Conservation (phyloP, 2,329 filamentous ascomycete genomes). For the Calonectria henricotiae region DNA sequence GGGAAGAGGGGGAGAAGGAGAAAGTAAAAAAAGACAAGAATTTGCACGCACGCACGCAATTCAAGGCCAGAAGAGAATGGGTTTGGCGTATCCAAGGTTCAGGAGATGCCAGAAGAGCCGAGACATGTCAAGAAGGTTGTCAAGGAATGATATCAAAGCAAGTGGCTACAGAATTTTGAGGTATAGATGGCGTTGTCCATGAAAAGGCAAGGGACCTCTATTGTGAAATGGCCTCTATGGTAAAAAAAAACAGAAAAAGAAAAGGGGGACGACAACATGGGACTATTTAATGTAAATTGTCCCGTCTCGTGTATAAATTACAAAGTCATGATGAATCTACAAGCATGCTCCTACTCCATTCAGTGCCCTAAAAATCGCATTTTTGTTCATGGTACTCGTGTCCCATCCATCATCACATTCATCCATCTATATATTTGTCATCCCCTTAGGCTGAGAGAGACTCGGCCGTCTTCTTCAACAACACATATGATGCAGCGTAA, state of each 20-base stretch:
- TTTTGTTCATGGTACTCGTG: constrained; percentile 9
- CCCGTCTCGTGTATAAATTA: constrained; percentile 41
- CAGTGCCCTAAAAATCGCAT: neutral
- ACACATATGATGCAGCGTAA: constrained; percentile 77
- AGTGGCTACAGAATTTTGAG: constrained; percentile 26
- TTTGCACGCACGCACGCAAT: neutral
- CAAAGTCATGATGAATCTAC: constrained; percentile 34
- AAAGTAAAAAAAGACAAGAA: neutral
- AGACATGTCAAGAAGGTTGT: no score
- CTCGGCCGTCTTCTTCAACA: constrained; percentile 65
- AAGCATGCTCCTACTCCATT: constrained; percentile 11
- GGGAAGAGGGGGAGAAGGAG: neutral
- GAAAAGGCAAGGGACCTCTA: neutral
- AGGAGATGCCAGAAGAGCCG: neutral
- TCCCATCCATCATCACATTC: constrained; percentile 15
- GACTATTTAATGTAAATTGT: constrained; percentile 5
- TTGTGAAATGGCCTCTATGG: no score
- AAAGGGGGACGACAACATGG: neutral
- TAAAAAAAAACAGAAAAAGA: no score
- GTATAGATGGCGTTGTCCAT: constrained; percentile 32
- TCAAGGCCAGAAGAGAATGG: neutral
- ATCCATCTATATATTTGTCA: constrained; percentile 16
- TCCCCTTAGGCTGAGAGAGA: constrained; percentile 50
- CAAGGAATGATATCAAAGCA: constrained; percentile 13
- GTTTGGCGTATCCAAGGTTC: neutral